A percentile compares a stretch with the other conserved stretches of the same genome.
Conservation (phyloP, 345 rosid species). For the Fremontodendron californicum region DNA sequence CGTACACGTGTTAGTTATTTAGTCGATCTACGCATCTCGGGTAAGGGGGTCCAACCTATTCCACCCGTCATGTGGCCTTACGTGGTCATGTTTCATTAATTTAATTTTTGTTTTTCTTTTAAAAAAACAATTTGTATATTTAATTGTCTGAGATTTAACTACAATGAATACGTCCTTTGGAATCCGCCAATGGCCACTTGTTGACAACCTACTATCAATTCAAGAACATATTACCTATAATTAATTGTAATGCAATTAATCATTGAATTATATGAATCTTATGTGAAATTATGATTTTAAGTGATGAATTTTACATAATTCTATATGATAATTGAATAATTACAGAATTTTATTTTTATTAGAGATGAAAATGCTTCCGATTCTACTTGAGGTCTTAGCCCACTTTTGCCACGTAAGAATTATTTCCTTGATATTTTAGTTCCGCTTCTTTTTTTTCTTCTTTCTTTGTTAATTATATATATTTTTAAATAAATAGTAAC, state of each 20-base stretch:
- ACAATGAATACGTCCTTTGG: slow-evolving; percentile 37
- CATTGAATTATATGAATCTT: too few relatives aligned
- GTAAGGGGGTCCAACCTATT: slow-evolving; percentile 34
- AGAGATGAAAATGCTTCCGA: too few relatives aligned
- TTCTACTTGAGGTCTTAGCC: not conserved
- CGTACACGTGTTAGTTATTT: slow-evolving; percentile 59
- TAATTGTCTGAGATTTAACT: slow-evolving; percentile 22
- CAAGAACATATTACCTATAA: too few relatives aligned
- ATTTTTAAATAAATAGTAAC: too few relatives aligned
- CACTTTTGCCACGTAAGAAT: slow-evolving; percentile 4
- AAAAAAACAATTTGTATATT: not conserved
- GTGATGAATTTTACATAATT: too few relatives aligned
- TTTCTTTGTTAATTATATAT: too few relatives aligned
- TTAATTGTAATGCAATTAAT: too few relatives aligned
- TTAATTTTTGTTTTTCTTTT: not conserved
- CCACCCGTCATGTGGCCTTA: slow-evolving; percentile 79
- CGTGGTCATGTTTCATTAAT: slow-evolving; percentile 44
- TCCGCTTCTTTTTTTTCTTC: not conserved
- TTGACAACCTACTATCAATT: not conserved
- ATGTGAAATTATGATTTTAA: too few relatives aligned
- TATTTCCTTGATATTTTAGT: not conserved
- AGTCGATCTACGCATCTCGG: slow-evolving; percentile 48
- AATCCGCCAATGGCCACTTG: slow-evolving; percentile 36
- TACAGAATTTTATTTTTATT: too few relatives aligned
- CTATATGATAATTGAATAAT: too few relatives aligned